Evolutionary conservation across 306 rosid species (phyloP).

Genomic region (Prunus mongolica): DNA sequence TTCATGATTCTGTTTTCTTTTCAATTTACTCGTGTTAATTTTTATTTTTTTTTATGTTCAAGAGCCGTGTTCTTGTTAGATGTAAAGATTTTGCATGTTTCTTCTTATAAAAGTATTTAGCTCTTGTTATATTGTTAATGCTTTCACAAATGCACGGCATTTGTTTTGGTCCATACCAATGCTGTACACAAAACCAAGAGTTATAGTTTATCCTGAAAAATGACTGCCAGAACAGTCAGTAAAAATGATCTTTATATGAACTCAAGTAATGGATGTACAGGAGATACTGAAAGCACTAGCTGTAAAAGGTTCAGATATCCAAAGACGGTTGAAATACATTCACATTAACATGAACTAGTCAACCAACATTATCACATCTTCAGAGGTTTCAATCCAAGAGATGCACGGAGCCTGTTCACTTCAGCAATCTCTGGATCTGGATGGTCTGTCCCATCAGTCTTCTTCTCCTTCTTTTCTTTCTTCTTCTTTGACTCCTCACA

Average conservation of each 20-base stretch:
- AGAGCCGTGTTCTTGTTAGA: not conserved
- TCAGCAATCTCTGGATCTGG: conserved; percentile 85
- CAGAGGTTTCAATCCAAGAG: conserved; percentile 89
- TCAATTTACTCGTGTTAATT: not conserved
- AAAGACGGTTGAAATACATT: not conserved
- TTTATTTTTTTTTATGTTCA: no score
- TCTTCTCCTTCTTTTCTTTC: conserved; percentile 62
- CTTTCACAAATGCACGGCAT: no score
- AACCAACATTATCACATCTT: conserved; percentile 5
- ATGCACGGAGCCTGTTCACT: conserved; percentile 69
- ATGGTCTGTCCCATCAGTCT: conserved; percentile 79
- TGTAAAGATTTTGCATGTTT: not conserved
- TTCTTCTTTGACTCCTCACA: conserved; percentile 75
- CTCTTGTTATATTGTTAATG: no score
- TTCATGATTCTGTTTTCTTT: no score
- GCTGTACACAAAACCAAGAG: no score
- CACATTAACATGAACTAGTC: not conserved
- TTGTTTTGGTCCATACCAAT: no score
- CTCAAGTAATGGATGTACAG: not conserved
- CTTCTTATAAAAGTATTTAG: not conserved
- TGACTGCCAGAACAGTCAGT: no score
- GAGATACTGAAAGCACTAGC: not conserved
- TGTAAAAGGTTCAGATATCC: not conserved
- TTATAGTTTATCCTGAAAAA: not conserved
- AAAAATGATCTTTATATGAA: no score